Conservation (phyloP, 495 filamentous ascomycete genomes). For the Tuber umbilicatum region DNA sequence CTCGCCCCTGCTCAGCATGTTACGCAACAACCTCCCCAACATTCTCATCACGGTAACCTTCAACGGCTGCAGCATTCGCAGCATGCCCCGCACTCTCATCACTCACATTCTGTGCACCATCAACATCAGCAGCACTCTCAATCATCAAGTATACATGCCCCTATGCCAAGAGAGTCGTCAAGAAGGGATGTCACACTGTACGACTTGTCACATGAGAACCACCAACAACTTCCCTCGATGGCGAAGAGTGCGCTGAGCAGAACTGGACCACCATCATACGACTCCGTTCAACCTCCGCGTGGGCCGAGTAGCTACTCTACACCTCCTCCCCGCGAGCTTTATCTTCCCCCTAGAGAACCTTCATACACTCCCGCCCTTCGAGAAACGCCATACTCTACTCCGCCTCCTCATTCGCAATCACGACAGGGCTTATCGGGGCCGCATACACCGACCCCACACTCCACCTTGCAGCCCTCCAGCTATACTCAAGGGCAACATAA, state of each 20-base stretch:
- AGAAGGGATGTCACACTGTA: constrained; percentile 25
- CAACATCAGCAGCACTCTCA: neutral
- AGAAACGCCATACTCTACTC: constrained; percentile 22
- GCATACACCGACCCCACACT: constrained; percentile 16
- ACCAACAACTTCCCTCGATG: constrained; percentile 17
- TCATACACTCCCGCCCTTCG: constrained; percentile 10
- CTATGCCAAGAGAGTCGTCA: constrained; percentile 21
- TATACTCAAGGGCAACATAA: constrained; percentile 10
- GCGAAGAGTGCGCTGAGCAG: constrained; percentile 12
- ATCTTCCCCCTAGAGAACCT: constrained; percentile 6
- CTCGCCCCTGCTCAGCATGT: constrained; percentile 11
- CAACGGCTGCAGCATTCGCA: constrained; percentile 12
- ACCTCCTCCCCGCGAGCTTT: constrained; percentile 12
- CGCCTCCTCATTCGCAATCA: constrained; percentile 16
- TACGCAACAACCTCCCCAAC: constrained; percentile 9
- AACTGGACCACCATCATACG: constrained; percentile 17
- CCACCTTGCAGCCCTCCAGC: constrained; percentile 5
- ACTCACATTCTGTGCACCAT: constrained; percentile 9
- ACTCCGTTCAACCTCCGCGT: neutral
- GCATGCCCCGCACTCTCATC: constrained; percentile 17
- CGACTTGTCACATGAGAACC: constrained; percentile 23
- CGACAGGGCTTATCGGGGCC: constrained; percentile 16
- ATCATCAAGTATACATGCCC: constrained; percentile 19
- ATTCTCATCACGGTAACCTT: constrained; percentile 11
- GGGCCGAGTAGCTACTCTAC: constrained; percentile 6